These are phyloP conservation scores for Eremochloa ophiuroides DNA, from an alignment of 176 grass and related monocot genomes.

Conservation along the genomic window DNA sequence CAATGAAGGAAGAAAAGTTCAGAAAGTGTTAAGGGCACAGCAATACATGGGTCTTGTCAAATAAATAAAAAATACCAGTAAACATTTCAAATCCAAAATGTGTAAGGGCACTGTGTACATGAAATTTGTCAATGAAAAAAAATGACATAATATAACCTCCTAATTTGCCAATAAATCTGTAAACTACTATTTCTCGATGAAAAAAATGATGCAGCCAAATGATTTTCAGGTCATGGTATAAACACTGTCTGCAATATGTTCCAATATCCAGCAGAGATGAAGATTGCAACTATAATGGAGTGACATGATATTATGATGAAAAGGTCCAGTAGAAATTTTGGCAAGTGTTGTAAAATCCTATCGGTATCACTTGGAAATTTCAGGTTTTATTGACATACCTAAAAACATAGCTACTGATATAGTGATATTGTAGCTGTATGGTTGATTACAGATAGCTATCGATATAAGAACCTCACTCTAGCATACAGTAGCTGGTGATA, in stretches of 20 bases:
- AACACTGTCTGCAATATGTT: neutral
- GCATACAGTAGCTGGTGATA: neutral
- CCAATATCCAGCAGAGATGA: neutral
- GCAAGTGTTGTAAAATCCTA: neutral
- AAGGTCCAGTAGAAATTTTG: neutral
- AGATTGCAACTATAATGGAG: neutral
- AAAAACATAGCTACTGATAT: neutral
- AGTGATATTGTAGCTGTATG: neutral
- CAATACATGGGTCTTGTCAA: neutral
- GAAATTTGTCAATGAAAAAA: neutral
- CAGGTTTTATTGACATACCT: neutral
- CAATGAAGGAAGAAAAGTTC: neutral
- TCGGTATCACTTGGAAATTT: neutral
- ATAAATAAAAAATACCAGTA: neutral
- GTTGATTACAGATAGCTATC: neutral
- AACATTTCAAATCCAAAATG: neutral
- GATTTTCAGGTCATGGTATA: neutral
- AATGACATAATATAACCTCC: neutral
- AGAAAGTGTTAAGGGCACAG: neutral
- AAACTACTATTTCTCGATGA: neutral
- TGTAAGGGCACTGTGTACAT: neutral
- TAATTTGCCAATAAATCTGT: neutral
- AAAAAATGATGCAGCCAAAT: neutral
- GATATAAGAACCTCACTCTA: neutral
- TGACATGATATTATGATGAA: neutral